These are phyloP conservation scores for Vigna nakashimae DNA, from an alignment of 306 rosid genomes.

Conservation along the genomic window DNA sequence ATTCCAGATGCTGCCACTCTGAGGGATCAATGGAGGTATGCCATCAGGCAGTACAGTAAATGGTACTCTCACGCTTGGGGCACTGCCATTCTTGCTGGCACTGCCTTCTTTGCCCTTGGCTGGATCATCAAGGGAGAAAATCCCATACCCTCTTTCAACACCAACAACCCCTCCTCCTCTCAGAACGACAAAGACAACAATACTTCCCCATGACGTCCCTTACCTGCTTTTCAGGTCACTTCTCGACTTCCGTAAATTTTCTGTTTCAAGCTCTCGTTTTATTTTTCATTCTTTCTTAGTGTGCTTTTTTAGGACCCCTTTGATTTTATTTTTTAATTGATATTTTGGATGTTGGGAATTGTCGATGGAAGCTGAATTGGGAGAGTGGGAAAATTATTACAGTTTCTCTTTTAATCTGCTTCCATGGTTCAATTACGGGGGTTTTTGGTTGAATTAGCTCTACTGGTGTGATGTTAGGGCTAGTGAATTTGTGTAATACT, in stretches of 20 bases:
- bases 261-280: neutral
- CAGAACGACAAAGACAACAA: constrained; percentile 1
- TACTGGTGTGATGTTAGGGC: neutral
- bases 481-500: neutral
- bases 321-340: neutral
- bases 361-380: neutral
- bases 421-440: constrained; percentile 8
- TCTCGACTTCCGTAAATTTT: neutral
- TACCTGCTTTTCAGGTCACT: constrained; percentile 31
- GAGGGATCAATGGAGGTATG: constrained; percentile 86
- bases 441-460: neutral
- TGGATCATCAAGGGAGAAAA: constrained; percentile 93
- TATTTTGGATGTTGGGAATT: neutral
- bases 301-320: neutral
- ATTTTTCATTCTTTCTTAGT: neutral
- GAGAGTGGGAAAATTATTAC: neutral
- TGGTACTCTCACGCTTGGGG: constrained; percentile 99
- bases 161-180: constrained; percentile 28
- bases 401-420: neutral
- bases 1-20: constrained; percentile 87
- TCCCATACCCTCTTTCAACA: constrained; percentile 71
- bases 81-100: constrained; percentile 90
- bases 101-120: constrained; percentile 90
- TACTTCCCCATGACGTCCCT: constrained; percentile 11
- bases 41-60: constrained; percentile 71